Evolutionary conservation across 2,329 filamentous ascomycete genomes (phyloP), one percentile per base, ranked within the genome.

Genomic region (Fusarium redolens): DNA sequence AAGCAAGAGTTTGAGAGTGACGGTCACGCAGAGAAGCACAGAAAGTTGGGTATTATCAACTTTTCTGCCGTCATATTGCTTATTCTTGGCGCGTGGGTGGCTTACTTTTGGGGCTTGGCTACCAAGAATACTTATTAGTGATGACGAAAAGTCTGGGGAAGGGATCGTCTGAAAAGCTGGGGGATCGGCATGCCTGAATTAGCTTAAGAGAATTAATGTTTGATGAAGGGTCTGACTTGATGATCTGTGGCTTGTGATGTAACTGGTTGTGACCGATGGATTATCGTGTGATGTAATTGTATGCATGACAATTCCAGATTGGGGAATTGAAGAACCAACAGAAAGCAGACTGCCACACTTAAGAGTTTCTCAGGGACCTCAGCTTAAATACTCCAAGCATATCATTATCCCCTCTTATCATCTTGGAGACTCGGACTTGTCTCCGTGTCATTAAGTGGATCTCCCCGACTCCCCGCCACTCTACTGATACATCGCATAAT

Each of bases 61-160:
- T 87, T 90, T 57, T 77, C 70, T 3, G 77, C 79, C 0, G 72
- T 89, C 2, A 72, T 86, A 1, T 28, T 86, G 7, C 71, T 90
- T 44, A 83, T 88, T 0, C 37, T 88, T 14, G 89, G 89, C 1
- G 82, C 82, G 4, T 89, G 88, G 86, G 79, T 74, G 13, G 88
- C 87, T 1, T 91, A 90, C 76, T 89, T 91, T 68, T 91, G 88
- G 88, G 89, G 89, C 12, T 84, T 88, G 5, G 86, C 86, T 7
- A 90, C 87, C 0, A 86, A 86, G 0, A 84, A 88, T 11, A 64
- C 38, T 9, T 67, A 61, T 10, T 48, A 33, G 17, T 12, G 14
- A 51, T 22, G 22, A 28, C 17, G 11, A 22, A 18, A 4, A 22
- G 22, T 30, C 40, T 35, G 30, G 40, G 40, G 54, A 22, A 15